Conservation (phyloP, 768 basidiomycete species). For the Boletellus ananas region DNA sequence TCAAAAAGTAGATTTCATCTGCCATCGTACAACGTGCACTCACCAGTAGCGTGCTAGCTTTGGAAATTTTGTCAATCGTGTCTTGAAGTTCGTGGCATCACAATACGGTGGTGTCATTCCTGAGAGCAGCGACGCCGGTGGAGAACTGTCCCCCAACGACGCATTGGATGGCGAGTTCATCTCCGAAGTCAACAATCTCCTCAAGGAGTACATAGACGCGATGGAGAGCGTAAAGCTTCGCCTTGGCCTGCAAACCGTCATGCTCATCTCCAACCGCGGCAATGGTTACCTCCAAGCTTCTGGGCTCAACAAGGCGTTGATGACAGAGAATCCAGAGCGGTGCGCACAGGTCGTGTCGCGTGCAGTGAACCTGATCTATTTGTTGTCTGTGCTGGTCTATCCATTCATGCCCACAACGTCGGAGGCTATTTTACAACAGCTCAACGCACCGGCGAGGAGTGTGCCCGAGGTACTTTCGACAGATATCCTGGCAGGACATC, state of each 20-base stretch:
- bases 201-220: conserved; percentile 76
- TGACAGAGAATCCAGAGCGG: conserved; percentile 74
- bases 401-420: conserved; percentile 97
- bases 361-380: conserved; percentile 90
- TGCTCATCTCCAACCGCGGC: conserved; percentile 84
- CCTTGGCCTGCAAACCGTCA: conserved; percentile 80
- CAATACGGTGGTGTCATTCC: conserved; percentile 81
- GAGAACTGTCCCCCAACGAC: conserved; percentile 67
- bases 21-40: not conserved
- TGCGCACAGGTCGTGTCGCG: conserved; percentile 89
- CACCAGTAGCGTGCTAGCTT: conserved; percentile 47
- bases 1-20: conserved; percentile 72
- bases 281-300: conserved; percentile 95
- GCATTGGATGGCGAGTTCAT: conserved; percentile 72
- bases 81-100: conserved; percentile 86
- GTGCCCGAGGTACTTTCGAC: conserved; percentile 70
- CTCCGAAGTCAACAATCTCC: conserved; percentile 68
- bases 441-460: conserved; percentile 83
- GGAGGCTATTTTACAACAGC: conserved; percentile 73
- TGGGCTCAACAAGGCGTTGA: conserved; percentile 85
- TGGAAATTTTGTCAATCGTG: conserved; percentile 96
- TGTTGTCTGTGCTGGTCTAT: conserved; percentile 78
- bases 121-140: conserved; percentile 66
- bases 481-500: conserved; percentile 86
- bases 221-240: conserved; percentile 94